These are phyloP conservation scores for Corymbia calophylla DNA, from an alignment of 441 rosid species.

Conservation along the genomic window DNA sequence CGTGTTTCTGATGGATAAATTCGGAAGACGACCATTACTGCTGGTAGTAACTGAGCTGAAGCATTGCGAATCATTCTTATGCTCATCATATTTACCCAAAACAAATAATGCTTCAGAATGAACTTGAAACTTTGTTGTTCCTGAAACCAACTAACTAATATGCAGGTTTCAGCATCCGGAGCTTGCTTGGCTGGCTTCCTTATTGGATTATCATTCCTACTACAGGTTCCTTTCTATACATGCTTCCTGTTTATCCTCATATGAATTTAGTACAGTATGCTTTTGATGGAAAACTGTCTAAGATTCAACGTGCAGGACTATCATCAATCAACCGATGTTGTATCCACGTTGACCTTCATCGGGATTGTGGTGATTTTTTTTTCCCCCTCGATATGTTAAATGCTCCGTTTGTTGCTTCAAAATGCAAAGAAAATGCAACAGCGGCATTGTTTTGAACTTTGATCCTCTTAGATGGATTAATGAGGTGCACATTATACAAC, in stretches of 20 bases:
- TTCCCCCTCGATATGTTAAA: not conserved
- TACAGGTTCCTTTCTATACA: not conserved
- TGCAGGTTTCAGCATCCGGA: constrained; percentile 2
- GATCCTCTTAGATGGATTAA: not conserved
- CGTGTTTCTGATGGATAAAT: not conserved
- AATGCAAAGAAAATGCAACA: not conserved
- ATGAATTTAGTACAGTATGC: not conserved
- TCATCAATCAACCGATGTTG: not conserved
- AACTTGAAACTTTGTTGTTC: not conserved
- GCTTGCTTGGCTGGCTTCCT: not conserved
- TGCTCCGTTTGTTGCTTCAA: not conserved
- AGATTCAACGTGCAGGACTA: not conserved
- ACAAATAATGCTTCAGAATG: not conserved
- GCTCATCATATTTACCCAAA: not conserved
- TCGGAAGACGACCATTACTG: not conserved
- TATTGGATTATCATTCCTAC: constrained; percentile 4
- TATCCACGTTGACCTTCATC: not conserved
- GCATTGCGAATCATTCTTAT: not conserved
- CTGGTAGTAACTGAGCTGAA: not conserved
- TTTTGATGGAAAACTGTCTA: not conserved
- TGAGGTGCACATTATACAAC: not conserved
- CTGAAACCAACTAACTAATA: not conserved
- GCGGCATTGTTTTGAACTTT: not conserved
- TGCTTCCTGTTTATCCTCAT: not conserved
- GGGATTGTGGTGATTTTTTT: not conserved